A percentile compares a stretch with the other conserved stretches of the same genome.
phyloP scores from a whole-genome alignment of 1,139 yeast genomes.

The Lizanozyma gosingica region DNA sequence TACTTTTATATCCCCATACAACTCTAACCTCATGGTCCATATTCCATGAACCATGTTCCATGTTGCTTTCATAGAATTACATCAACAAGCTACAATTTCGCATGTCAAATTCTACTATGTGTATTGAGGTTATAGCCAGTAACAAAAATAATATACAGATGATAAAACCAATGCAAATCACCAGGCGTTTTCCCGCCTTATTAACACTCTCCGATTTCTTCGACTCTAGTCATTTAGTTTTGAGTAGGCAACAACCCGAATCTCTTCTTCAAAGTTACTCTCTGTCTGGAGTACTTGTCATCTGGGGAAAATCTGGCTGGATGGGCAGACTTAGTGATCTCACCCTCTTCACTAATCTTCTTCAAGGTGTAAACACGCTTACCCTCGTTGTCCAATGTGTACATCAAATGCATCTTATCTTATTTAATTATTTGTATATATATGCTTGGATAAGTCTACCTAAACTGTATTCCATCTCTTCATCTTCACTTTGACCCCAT shows the following conservation, averaged over 20 bases:
- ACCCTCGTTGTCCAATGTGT: conserved; percentile 89
- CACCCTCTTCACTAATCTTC: conserved; percentile 75
- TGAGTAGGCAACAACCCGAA: conserved; percentile 84
- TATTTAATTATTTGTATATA: background rate
- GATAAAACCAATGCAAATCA: too few species aligned
- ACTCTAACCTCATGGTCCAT: too few species aligned
- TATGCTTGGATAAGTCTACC: conserved; percentile 1
- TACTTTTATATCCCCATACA: too few species aligned
- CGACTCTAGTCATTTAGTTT: too few species aligned
- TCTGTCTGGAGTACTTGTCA: conserved; percentile 97
- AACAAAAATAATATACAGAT: too few species aligned
- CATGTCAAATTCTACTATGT: too few species aligned
- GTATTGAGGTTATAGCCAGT: too few species aligned
- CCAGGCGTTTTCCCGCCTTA: too few species aligned
- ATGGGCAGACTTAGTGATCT: conserved; percentile 97
- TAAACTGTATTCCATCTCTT: background rate
- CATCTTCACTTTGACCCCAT: background rate
- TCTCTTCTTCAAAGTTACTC: conserved; percentile 97
- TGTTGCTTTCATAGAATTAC: too few species aligned
- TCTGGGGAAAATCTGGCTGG: conserved; percentile 99
- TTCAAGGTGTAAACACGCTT: conserved; percentile 90
- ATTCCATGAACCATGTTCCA: too few species aligned
- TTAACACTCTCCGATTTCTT: too few species aligned
- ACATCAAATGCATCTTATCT: conserved; percentile 89
- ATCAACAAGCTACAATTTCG: too few species aligned